A percentile compares a stretch with the other conserved stretches of the same genome.
phyloP scores from a whole-genome alignment of 169 alveolate species.

The Plasmodium cynomolgi region DNA sequence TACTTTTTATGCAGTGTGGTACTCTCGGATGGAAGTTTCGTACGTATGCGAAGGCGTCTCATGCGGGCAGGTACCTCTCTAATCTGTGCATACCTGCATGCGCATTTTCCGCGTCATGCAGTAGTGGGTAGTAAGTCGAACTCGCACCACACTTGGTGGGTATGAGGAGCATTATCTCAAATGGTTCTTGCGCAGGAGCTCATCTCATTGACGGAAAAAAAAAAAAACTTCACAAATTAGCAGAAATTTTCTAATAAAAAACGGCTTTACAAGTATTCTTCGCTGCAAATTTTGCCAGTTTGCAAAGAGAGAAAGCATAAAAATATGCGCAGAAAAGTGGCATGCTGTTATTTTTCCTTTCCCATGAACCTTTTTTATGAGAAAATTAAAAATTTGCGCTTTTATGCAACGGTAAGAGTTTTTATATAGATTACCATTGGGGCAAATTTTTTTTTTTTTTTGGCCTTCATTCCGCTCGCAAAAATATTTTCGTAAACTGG shows the following conservation, averaged over 20 bases:
- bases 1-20: background rate
- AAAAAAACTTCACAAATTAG: background rate
- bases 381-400: background rate
- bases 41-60: background rate
- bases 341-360: slow-evolving; percentile 1
- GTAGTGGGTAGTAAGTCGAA: background rate
- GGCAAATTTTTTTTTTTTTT: background rate
- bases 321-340: background rate
- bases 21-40: background rate
- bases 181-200: background rate
- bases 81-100: background rate
- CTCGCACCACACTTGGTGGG: background rate
- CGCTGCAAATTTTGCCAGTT: background rate
- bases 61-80: background rate
- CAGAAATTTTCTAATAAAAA: background rate
- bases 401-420: background rate
- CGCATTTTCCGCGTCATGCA: background rate
- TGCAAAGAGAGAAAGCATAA: background rate
- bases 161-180: background rate
- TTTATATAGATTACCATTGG: background rate
- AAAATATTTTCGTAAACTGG: background rate
- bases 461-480: background rate
- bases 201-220: background rate
- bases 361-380: background rate
- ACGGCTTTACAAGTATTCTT: background rate